Conservation (phyloP, 1,139 yeast species). For the Geotrichum histeridarum region DNA sequence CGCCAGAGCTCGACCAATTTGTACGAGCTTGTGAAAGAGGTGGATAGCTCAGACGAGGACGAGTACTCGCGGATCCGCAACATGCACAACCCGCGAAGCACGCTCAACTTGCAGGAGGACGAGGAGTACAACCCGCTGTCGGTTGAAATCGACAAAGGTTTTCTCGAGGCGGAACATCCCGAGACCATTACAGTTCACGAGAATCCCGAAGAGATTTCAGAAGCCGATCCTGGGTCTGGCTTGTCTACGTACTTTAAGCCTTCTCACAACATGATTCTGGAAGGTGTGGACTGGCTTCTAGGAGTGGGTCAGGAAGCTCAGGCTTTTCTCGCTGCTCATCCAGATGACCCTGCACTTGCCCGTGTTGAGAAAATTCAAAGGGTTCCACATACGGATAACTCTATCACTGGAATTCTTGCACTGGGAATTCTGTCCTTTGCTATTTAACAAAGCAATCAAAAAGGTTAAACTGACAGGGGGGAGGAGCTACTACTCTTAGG, state of each 20-base stretch:
- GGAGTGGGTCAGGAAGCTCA: constrained; percentile 25
- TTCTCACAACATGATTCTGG: constrained; percentile 24
- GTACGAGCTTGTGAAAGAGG: constrained; percentile 8
- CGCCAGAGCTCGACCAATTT: constrained; percentile 23
- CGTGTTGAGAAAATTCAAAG: too few relatives aligned
- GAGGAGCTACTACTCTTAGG: too few relatives aligned
- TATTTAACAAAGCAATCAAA: neutral
- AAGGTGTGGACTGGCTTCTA: constrained; percentile 31
- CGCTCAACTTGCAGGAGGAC: neutral
- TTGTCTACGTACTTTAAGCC: constrained; percentile 1
- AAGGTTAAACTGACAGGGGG: too few relatives aligned
- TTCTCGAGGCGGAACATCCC: neutral
- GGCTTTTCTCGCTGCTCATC: neutral
- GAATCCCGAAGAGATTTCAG: too few relatives aligned
- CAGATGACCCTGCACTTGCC: neutral
- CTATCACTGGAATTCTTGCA: neutral
- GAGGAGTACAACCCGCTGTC: constrained; percentile 17
- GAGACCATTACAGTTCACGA: too few relatives aligned
- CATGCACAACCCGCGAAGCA: neutral
- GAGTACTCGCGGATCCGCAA: neutral
- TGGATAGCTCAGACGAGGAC: neutral
- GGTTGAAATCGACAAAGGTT: neutral
- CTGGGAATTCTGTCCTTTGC: neutral
- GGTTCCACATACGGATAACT: too few relatives aligned
- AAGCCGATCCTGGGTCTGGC: too few relatives aligned